Evolutionary conservation across 805 yeast species (phyloP).

Genomic region (Metschnikowia gelsemii): DNA sequence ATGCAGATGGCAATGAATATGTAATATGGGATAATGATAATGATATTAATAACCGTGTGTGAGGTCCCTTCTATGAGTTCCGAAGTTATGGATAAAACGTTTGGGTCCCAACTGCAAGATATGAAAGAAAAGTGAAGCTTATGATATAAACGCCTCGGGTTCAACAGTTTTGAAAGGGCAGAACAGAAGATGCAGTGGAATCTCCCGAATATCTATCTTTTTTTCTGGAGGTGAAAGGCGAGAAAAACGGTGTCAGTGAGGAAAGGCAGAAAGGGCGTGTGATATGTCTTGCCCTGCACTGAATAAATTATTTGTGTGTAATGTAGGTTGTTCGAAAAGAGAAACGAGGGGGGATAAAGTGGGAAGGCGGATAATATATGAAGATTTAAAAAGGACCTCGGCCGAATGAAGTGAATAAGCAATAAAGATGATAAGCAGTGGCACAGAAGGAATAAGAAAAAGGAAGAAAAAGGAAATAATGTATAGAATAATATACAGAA

Average conservation of each 20-base stretch:
- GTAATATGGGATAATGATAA: too few species aligned
- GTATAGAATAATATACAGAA: background rate
- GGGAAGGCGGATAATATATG: too few species aligned
- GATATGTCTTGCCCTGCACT: conserved; percentile 3
- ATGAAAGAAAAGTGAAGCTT: background rate
- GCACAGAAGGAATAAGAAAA: background rate
- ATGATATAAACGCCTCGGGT: background rate
- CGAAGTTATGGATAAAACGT: too few species aligned
- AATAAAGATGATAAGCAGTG: background rate
- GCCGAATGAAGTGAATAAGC: too few species aligned
- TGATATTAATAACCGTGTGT: background rate
- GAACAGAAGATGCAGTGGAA: conserved; percentile 4
- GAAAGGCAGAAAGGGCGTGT: conserved; percentile 7
- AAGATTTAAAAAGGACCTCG: too few species aligned
- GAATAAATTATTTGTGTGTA: background rate
- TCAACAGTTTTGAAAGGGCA: conserved; percentile 1
- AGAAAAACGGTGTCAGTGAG: background rate
- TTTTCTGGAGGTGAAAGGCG: background rate
- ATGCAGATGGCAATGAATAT: too few species aligned
- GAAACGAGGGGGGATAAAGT: conserved; percentile 1
- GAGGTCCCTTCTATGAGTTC: background rate
- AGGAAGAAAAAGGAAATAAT: background rate
- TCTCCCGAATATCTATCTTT: background rate
- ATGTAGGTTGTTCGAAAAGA: background rate
- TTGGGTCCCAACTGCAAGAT: too few species aligned